A percentile compares a stretch with the other conserved stretches of the same genome.
phyloP scores from a whole-genome alignment of 169 alveolate species.

The Eimeria sp. region DNA sequence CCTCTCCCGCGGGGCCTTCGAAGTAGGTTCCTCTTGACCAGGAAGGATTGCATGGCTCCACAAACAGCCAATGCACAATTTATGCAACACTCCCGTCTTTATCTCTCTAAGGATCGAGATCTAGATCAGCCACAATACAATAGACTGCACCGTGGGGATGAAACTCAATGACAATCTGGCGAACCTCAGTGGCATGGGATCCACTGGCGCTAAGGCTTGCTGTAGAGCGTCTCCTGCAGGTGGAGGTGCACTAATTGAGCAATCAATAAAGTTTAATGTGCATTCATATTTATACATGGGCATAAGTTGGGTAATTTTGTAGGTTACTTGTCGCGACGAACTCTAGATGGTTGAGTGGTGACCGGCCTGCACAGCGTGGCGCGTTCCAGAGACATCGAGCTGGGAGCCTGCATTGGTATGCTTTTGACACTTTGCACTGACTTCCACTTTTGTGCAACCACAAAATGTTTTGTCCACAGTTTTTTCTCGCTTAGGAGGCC shows the following conservation, averaged over 20 bases:
- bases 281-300: neutral
- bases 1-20: slow-evolving; percentile 42
- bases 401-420: neutral
- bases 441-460: neutral
- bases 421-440: neutral
- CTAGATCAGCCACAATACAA: slow-evolving; percentile 5
- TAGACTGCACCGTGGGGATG: slow-evolving; percentile 10
- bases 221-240: neutral
- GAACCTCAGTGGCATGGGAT: slow-evolving; percentile 32
- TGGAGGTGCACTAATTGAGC: neutral
- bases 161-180: slow-evolving; percentile 16
- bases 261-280: neutral
- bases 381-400: slow-evolving; percentile 28
- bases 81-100: neutral
- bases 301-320: neutral
- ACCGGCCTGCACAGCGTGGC: slow-evolving; percentile 16
- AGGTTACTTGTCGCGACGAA: neutral
- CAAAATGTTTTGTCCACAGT: neutral
- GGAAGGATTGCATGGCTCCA: slow-evolving; percentile 22
- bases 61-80: neutral
- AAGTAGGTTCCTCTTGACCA: slow-evolving; percentile 23
- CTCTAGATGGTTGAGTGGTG: slow-evolving; percentile 22
- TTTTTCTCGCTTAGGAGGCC: neutral
- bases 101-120: neutral
- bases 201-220: slow-evolving; percentile 21